A percentile compares a stretch with the other conserved stretches of the same genome.
Evolutionary conservation across 139 green algal genomes (phyloP).

Genomic region (Picochlorum sp.): DNA sequence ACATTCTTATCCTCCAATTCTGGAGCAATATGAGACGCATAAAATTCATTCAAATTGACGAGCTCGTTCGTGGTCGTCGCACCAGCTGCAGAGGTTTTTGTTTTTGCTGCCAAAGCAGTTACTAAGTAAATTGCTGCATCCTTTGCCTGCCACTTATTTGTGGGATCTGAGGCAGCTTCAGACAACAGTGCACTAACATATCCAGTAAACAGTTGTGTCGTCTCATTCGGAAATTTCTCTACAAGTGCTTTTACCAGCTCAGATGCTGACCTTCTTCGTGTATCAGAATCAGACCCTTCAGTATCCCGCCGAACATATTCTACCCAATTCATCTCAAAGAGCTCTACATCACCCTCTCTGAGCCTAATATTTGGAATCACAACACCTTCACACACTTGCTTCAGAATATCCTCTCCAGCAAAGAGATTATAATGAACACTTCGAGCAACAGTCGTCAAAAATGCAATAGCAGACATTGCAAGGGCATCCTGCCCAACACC

Average conservation of each 20-base stretch:
- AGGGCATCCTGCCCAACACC: constrained; percentile 69
- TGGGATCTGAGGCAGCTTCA: constrained; percentile 58
- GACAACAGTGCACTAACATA: constrained; percentile 67
- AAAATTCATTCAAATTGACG: constrained; percentile 83
- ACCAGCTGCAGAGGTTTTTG: constrained; percentile 70
- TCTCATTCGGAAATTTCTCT: constrained; percentile 64
- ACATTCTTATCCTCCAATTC: constrained; percentile 60
- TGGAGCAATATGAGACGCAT: constrained; percentile 47
- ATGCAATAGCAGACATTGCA: constrained; percentile 83
- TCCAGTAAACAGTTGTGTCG: constrained; percentile 72
- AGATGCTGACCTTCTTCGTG: constrained; percentile 75
- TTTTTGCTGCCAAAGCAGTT: constrained; percentile 76
- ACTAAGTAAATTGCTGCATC: constrained; percentile 95
- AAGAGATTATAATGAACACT: constrained; percentile 83
- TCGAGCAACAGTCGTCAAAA: constrained; percentile 82
- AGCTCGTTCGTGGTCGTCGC: constrained; percentile 83
- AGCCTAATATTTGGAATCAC: constrained; percentile 79
- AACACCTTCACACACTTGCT: constrained; percentile 76
- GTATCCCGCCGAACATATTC: constrained; percentile 94
- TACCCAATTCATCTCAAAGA: constrained; percentile 91
- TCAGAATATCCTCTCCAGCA: constrained; percentile 31
- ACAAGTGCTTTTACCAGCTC: constrained; percentile 84
- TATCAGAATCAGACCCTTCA: constrained; percentile 93
- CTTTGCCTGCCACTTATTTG: constrained; percentile 77
- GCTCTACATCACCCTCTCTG: constrained; percentile 66